Percentiles rank a stretch among this genome's conserved stretches.
phyloP scores from a whole-genome alignment of 2,329 filamentous ascomycete genomes.

The Neopestalotiopsis sp. region DNA sequence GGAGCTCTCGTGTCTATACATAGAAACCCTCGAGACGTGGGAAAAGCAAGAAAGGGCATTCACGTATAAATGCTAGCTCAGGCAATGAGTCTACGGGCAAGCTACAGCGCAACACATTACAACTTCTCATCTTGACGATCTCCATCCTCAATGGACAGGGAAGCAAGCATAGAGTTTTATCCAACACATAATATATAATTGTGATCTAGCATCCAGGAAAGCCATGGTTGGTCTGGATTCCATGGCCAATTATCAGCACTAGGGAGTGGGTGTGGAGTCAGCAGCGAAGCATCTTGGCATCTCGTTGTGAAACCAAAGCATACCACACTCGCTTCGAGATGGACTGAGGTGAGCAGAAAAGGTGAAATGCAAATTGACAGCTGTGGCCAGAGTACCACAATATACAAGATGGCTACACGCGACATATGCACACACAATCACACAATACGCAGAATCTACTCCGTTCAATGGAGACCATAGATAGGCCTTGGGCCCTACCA shows the following conservation, averaged over 20 bases:
- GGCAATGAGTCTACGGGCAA: too few species aligned
- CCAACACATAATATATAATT: too few species aligned
- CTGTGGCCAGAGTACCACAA: not conserved
- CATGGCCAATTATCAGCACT: not conserved
- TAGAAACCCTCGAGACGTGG: too few species aligned
- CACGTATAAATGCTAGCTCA: too few species aligned
- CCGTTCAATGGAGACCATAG: not conserved
- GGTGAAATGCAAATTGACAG: not conserved
- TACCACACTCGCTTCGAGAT: not conserved
- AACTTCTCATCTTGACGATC: too few species aligned
- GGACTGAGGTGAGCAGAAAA: not conserved
- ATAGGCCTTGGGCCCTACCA: not conserved
- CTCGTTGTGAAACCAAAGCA: not conserved
- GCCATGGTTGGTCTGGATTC: not conserved
- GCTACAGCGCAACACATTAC: too few species aligned
- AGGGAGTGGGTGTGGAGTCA: not conserved
- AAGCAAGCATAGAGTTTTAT: too few species aligned
- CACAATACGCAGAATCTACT: not conserved
- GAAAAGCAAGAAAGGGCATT: too few species aligned
- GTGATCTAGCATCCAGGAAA: not conserved
- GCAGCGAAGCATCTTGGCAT: not conserved
- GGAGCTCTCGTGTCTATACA: too few species aligned
- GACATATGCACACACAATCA: not conserved
- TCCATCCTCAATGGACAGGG: too few species aligned
- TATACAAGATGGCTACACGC: not conserved